Conservation (phyloP, 2,329 filamentous ascomycete genomes). For the Lecanicillium sp. region DNA sequence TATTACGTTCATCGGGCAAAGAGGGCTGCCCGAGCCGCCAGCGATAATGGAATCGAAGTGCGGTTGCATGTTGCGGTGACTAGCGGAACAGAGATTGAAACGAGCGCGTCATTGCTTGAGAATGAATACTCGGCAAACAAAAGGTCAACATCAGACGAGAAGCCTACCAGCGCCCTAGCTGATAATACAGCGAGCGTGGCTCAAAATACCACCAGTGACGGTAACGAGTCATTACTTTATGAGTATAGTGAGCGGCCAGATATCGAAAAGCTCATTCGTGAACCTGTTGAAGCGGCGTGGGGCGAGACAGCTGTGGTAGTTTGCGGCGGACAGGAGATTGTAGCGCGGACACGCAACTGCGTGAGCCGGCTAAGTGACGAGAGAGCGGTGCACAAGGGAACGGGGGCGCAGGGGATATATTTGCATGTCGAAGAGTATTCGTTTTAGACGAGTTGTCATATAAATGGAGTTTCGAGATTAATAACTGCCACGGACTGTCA, state of each 20-base stretch:
- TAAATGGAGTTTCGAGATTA: too few relatives aligned
- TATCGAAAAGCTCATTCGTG: slow-evolving; percentile 41
- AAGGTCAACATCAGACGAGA: not conserved
- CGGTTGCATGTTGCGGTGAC: slow-evolving; percentile 48
- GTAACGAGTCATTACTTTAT: slow-evolving; percentile 21
- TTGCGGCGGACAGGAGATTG: slow-evolving; percentile 48
- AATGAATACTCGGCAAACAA: too few relatives aligned
- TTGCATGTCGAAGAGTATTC: slow-evolving; percentile 53
- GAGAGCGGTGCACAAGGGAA: slow-evolving; percentile 55
- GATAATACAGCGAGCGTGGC: not conserved
- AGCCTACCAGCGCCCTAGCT: not conserved
- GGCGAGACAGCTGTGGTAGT: slow-evolving; percentile 55
- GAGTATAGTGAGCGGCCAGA: slow-evolving; percentile 40
- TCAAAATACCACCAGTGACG: slow-evolving; percentile 15
- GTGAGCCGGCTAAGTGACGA: slow-evolving; percentile 51
- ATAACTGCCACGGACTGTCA: too few relatives aligned
- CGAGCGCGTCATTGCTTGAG: too few relatives aligned
- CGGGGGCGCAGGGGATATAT: slow-evolving; percentile 53
- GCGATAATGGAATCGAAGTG: slow-evolving; percentile 38
- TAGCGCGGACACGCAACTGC: slow-evolving; percentile 44
- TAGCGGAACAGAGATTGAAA: slow-evolving; percentile 11
- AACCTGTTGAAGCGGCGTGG: slow-evolving; percentile 46
- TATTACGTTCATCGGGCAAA: slow-evolving; percentile 44
- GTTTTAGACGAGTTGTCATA: slow-evolving; percentile 36
- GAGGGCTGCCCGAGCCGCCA: slow-evolving; percentile 32